These are phyloP conservation scores for Peniophora sp. DNA, from an alignment of 1,284 basidiomycete genomes.

Conservation along the genomic window DNA sequence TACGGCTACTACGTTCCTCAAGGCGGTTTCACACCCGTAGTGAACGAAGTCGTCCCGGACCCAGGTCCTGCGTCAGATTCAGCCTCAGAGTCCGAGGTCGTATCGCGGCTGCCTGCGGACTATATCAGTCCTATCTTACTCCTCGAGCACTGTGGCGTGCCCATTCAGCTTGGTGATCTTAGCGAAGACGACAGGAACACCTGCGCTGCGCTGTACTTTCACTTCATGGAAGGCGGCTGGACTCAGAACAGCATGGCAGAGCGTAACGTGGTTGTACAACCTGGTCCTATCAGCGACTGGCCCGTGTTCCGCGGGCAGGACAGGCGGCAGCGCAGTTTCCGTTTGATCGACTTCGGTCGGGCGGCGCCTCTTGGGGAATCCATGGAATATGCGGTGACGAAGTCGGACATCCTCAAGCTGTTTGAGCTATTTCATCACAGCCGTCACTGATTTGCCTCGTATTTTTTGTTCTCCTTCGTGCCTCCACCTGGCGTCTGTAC, in stretches of 20 bases:
- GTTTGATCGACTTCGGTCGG: constrained; percentile 2
- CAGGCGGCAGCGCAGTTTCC: neutral
- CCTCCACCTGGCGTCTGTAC: no score
- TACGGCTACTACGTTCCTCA: constrained; percentile 41
- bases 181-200: constrained; percentile 26
- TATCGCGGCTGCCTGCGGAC: constrained; percentile 10
- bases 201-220: neutral
- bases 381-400: no score
- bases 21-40: constrained; percentile 3
- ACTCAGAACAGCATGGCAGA: neutral
- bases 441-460: no score
- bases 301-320: neutral
- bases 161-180: constrained; percentile 22
- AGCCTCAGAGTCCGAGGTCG: constrained; percentile 3
- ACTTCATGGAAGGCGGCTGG: neutral
- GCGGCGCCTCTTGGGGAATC: neutral
- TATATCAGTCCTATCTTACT: constrained; percentile 37
- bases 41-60: constrained; percentile 7
- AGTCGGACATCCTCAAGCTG: no score
- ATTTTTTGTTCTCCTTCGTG: no score
- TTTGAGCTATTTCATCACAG: no score
- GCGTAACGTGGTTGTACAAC: constrained; percentile 1
- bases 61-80: constrained; percentile 1
- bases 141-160: constrained; percentile 38
- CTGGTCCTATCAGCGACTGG: neutral